phyloP scores from a whole-genome alignment of 2,329 filamentous ascomycete genomes.

The Sarocladiaceae sp. region DNA sequence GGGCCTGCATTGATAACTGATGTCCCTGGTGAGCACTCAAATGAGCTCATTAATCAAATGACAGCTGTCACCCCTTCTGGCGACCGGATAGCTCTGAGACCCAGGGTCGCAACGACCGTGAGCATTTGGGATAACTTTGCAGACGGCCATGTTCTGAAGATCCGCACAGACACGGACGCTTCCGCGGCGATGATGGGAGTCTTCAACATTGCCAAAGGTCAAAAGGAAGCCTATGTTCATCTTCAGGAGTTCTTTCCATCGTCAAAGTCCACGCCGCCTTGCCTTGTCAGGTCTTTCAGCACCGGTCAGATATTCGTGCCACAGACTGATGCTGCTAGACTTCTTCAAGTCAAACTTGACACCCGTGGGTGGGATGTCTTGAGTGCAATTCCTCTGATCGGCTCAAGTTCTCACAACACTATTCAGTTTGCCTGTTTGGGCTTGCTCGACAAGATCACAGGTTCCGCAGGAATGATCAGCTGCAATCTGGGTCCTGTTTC shows the following conservation, averaged over 20 bases:
- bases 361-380: neutral
- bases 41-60: constrained; percentile 69
- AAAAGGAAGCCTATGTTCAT: neutral
- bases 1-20: constrained; percentile 89
- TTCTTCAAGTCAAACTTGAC: neutral
- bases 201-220: neutral
- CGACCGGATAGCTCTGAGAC: neutral
- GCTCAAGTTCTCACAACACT: neutral
- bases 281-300: neutral
- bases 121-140: neutral
- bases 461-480: neutral
- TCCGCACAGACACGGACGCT: neutral
- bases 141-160: neutral
- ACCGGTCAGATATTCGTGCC: neutral
- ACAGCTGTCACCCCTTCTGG: neutral
- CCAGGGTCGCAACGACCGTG: neutral
- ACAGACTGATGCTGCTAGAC: neutral
- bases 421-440: neutral
- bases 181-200: neutral
- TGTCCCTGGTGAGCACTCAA: constrained; percentile 69
- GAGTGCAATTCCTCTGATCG: neutral
- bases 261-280: neutral
- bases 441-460: neutral
- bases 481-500: neutral
- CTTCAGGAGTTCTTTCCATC: neutral